Evolutionary conservation across 176 grass and related monocot species (phyloP).

Genomic region (Bolboschoenus planiculmis): DNA sequence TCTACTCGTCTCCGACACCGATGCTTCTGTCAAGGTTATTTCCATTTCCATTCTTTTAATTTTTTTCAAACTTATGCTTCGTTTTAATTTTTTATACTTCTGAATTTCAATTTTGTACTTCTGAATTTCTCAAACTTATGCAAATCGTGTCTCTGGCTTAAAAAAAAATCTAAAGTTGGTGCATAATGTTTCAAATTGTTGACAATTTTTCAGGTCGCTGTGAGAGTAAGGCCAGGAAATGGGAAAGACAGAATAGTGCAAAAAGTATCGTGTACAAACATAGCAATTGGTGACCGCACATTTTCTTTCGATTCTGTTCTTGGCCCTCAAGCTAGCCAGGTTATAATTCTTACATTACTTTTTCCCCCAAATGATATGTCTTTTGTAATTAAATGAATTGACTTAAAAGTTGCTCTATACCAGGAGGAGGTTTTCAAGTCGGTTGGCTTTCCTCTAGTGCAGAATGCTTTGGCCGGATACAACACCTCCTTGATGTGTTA

Average conservation of each 20-base stretch:
- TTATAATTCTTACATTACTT: background rate
- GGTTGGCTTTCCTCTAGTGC: constrained; percentile 55
- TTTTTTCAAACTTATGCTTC: background rate
- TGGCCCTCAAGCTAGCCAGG: constrained; percentile 66
- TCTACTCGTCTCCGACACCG: background rate
- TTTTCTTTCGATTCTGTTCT: constrained; percentile 68
- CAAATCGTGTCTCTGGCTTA: background rate
- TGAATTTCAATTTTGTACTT: background rate
- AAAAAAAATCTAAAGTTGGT: no score
- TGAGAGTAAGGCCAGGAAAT: constrained; percentile 29
- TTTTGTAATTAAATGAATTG: background rate
- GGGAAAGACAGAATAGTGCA: constrained; percentile 15
- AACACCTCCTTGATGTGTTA: constrained; percentile 87
- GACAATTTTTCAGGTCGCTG: constrained; percentile 23
- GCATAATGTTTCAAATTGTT: background rate
- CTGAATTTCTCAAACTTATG: no score
- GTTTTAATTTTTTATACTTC: background rate
- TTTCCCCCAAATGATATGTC: background rate
- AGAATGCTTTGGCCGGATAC: constrained; percentile 72
- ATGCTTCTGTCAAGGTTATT: constrained; percentile 32
- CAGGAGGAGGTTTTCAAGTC: constrained; percentile 74
- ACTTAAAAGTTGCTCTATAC: constrained; percentile 6
- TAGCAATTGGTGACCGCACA: constrained; percentile 55
- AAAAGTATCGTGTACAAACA: constrained; percentile 28
- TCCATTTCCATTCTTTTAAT: background rate